Base-by-base conservation (phyloP, 352 stramenopile species). In the Globisporangium lucens region DNA sequence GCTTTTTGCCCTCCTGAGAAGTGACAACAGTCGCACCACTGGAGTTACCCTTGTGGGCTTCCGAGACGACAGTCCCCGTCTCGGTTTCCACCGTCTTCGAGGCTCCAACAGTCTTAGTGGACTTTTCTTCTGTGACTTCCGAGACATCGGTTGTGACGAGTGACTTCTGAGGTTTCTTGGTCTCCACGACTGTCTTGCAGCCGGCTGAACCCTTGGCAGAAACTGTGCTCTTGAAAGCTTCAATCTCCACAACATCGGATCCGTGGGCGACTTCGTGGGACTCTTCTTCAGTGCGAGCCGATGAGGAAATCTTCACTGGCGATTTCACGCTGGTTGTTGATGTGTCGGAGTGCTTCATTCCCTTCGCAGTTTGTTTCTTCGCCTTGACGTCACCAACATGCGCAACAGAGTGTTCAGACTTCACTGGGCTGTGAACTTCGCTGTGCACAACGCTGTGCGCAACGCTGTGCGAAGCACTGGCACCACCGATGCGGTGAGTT, bases 1-100 rank as follows among this genome's bases (percentile, higher is more conserved):
- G 66, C 60, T 71, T 71, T 61, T 71, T 71, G 52, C 60, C 61
- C 5, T 70, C 56, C 33, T 70, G 57, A 15, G 56, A 65, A 51
- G 24, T 46, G 46, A 41, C 20, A 12, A n/a, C 43, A 53, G 17
- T 46, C 20, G 36, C 36, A n/a, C 22, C 29, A 41, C 53, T 59
- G 15, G 53, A 36, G 29, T 7, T 66, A 8, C 47, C 41, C n/a
- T 52, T 22, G 12, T 15, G 38, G 13, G 24, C 38, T n/a, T 60
- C 33, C 7, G 30, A 60, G 10, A 59, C 61, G 9, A 27, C 17
- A 20, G 56, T 20, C 10, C 63, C 47, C 36, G 12, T 46, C 27
- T 66, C 38, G 24, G 30, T 68, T 17, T 47, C 22, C 17, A 47
- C 35, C 43, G 29, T 22, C 35, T 41, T 66, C 33, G 29, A 27